Percentiles rank a stretch among this genome's conserved stretches.
Evolutionary conservation across 495 filamentous ascomycete genomes (phyloP).

Genomic region (Penicillium lividum): DNA sequence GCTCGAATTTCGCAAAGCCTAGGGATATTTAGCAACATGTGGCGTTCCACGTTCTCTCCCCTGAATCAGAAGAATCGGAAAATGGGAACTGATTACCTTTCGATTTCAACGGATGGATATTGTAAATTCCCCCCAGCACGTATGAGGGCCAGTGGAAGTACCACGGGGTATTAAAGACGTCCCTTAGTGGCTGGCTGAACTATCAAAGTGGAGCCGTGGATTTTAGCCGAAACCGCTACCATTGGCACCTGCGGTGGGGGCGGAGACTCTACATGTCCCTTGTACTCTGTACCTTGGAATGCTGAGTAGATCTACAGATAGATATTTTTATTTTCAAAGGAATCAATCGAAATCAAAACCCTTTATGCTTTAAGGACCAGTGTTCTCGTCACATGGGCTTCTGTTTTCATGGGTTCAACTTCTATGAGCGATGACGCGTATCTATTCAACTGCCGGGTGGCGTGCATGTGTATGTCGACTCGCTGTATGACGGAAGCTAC

Average conservation of each 20-base stretch:
- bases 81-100: no score
- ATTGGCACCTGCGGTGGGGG: neutral
- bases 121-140: neutral
- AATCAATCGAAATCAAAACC: neutral
- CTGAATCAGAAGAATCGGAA: neutral
- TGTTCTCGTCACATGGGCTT: neutral
- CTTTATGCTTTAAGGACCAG: neutral
- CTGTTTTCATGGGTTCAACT: neutral
- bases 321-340: neutral
- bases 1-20: neutral
- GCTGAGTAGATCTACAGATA: neutral
- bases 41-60: neutral
- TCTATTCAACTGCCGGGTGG: neutral
- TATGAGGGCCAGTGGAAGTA: neutral
- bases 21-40: neutral
- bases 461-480: neutral
- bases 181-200: neutral
- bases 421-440: neutral
- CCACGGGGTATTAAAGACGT: constrained; percentile 1
- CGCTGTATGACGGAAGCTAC: neutral
- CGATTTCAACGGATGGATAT: no score
- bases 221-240: neutral
- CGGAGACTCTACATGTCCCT: neutral
- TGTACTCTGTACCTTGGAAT: neutral
- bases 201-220: neutral